phyloP scores from a whole-genome alignment of 371 early-diverging fungal genomes.

The Furculomyces boomerangus region DNA sequence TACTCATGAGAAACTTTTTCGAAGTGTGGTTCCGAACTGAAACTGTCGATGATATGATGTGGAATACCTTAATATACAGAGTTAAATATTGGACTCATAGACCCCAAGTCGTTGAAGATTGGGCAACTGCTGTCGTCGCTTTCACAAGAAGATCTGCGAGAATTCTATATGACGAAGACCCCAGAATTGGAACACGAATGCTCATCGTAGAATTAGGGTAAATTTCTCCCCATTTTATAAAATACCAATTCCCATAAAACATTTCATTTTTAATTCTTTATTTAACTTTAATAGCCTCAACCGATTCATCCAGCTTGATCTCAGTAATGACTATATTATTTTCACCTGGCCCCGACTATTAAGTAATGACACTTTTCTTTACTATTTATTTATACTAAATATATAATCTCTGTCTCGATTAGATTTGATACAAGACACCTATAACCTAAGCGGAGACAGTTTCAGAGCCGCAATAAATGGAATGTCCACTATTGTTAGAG shows the following conservation, averaged over 20 bases:
- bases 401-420: background rate
- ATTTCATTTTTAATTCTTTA: background rate
- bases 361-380: background rate
- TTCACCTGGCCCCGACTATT: conserved; percentile 3
- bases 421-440: background rate
- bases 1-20: conserved; percentile 3
- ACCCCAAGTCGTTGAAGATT: conserved; percentile 1
- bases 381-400: background rate
- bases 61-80: background rate
- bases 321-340: background rate
- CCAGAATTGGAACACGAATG: background rate
- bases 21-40: conserved; percentile 5
- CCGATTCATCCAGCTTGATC: conserved; percentile 1
- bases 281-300: background rate
- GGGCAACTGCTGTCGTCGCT: background rate
- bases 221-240: background rate
- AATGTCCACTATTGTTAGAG: background rate
- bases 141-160: conserved; percentile 1
- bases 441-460: conserved; percentile 1
- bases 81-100: conserved; percentile 3
- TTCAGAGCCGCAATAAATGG: conserved; percentile 1
- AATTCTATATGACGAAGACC: conserved; percentile 1
- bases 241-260: background rate
- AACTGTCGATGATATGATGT: conserved; percentile 3
- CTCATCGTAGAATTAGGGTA: conserved; percentile 1